Evolutionary conservation across 83 land plant species (phyloP).

Genomic region (Picea engelmannii): DNA sequence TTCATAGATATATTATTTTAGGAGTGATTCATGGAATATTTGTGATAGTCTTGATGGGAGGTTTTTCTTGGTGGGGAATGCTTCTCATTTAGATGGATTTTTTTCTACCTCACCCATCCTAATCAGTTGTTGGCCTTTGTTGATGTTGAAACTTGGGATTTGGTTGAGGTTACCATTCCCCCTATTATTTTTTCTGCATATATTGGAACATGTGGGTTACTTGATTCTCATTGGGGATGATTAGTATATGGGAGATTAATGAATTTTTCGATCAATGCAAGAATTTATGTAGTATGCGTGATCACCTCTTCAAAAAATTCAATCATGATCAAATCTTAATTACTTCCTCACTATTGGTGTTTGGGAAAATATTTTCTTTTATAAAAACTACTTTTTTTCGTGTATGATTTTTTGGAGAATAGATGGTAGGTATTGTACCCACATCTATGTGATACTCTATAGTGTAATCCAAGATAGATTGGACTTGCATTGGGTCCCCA

Average conservation of each 20-base stretch:
- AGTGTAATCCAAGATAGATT: slow-evolving; percentile 12
- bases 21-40: slow-evolving; percentile 3
- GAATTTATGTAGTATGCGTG: too few species aligned
- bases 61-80: slow-evolving; percentile 12
- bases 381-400: slow-evolving; percentile 13
- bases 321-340: too few species aligned
- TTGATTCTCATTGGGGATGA: too few species aligned
- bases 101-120: slow-evolving; percentile 14
- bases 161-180: not conserved
- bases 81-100: slow-evolving; percentile 10
- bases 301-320: too few species aligned
- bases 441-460: slow-evolving; percentile 15
- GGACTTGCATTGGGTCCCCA: slow-evolving; percentile 23
- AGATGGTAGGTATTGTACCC: slow-evolving; percentile 52
- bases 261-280: too few species aligned
- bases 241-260: too few species aligned
- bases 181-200: too few species aligned
- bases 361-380: too few species aligned
- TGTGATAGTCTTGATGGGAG: slow-evolving; percentile 7
- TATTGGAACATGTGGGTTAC: too few species aligned
- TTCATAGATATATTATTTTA: slow-evolving; percentile 6
- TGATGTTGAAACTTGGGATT: slow-evolving; percentile 8
- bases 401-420: slow-evolving; percentile 38
- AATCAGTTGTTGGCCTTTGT: slow-evolving; percentile 12
- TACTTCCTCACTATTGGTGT: too few species aligned